Percentiles rank a stretch among this genome's conserved stretches.
These are phyloP conservation scores for Gastrolobium bilobum DNA, from an alignment of 306 rosid species.

Conservation along the genomic window DNA sequence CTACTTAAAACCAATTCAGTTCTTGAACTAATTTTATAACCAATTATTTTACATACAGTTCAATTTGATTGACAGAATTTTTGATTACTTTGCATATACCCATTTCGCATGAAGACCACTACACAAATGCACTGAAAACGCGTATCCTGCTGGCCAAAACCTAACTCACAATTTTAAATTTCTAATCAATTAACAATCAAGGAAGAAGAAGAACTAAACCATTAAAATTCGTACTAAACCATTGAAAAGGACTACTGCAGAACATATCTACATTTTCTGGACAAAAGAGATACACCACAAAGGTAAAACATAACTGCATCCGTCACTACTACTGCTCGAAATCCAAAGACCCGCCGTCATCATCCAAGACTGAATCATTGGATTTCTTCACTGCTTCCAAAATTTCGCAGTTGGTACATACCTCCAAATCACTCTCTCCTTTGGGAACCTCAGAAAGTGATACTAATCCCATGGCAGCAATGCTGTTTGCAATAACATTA, in stretches of 20 bases:
- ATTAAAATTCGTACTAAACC: conserved; percentile 46
- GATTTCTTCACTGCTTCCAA: conserved; percentile 52
- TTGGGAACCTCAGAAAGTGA: conserved; percentile 73
- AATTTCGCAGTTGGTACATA: conserved; percentile 42
- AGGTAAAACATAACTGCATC: conserved; percentile 32
- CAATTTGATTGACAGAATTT: too few species aligned
- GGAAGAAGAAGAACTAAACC: neutral
- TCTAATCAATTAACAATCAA: neutral
- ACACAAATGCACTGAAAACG: neutral
- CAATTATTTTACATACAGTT: too few species aligned
- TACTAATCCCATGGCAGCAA: conserved; percentile 87
- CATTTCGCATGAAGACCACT: neutral
- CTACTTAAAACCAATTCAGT: too few species aligned
- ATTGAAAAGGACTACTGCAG: conserved; percentile 47
- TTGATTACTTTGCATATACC: too few species aligned
- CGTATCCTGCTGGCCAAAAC: neutral
- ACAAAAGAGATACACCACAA: conserved; percentile 44
- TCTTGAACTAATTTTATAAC: too few species aligned
- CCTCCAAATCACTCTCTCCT: conserved; percentile 42
- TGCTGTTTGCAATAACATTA: conserved; percentile 73
- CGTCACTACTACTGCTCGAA: conserved; percentile 46
- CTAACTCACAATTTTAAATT: conserved; percentile 1
- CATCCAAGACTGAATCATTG: conserved; percentile 56
- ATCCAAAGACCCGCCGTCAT: conserved; percentile 52
- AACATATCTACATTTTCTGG: conserved; percentile 58